Base-by-base conservation (phyloP, 306 rosid genomes). In the Herpetospermum pedunculosum region DNA sequence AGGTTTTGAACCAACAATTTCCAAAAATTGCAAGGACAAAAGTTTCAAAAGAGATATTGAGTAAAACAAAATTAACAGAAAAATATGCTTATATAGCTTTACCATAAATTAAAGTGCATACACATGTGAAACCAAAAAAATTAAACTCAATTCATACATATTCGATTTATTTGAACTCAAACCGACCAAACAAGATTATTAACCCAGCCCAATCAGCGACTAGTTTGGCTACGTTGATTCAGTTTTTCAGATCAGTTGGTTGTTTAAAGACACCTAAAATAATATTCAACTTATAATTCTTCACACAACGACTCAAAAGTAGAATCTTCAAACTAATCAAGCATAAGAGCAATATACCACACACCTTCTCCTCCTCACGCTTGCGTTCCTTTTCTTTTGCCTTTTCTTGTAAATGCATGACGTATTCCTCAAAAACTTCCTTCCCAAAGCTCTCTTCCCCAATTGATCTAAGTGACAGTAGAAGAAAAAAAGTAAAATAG, bases 341-440 rank as follows among this genome's bases (percentile, higher is more conserved):
- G 71, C 40, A 72, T 25, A 41, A 26, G 47, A n/a, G 41, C 11
- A 40, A 72, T 75, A 40, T 29, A 64, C 23, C 25, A 78, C 77
- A n/a, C 78, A 92, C 99, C 90, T 89, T 91, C 76, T 95, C 99
- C 81, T 89, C 99, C 77, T 95, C 99, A 44, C 99, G 96, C 82
- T 89, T 95, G 47, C 99, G 92, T 78, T 91, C 99, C 80, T 85
- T 95, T 84, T 95, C 99, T 84, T 84, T 91, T 46, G 92, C 96
- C 80, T 90, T 95, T 79, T 89, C 99, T 77, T 84, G 88, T 14
- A 91, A 82, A 83, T 81, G 82, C 28, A 82, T 37, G 68, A 88
- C 77, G 84, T 91, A 87, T 75, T 87, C 96, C 82, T 87, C 95
- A 83, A 95, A 92, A 76, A 88, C 40, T 70, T 95, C 99, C 84